Evolutionary conservation across 2,329 filamentous ascomycete genomes (phyloP).

Genomic region (Scortechinia acanthostroma): DNA sequence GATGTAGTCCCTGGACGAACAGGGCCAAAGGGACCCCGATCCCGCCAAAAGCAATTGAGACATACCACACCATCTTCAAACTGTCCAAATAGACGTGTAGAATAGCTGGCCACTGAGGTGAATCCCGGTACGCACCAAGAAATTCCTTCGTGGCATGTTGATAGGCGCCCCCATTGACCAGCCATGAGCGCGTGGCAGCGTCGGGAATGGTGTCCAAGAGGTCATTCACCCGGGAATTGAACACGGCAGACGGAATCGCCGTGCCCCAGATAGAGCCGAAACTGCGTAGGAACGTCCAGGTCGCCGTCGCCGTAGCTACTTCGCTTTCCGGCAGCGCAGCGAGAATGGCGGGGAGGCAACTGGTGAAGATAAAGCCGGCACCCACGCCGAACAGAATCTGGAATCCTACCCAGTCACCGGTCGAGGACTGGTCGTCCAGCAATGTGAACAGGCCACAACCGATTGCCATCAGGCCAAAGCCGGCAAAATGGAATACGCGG

Average conservation of each 20-base stretch:
- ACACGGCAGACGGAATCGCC: conserved; percentile 22
- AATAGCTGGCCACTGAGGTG: no score
- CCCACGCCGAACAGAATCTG: conserved; percentile 28
- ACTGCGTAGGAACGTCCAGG: conserved; percentile 25
- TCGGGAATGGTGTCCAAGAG: not conserved
- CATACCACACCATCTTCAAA: not conserved
- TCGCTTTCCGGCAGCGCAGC: conserved; percentile 20
- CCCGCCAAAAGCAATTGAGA: no score
- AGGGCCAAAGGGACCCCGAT: no score
- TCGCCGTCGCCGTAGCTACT: conserved; percentile 19
- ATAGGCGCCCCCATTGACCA: no score
- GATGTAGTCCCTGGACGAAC: no score
- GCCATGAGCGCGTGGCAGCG: not conserved
- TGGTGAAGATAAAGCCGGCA: conserved; percentile 25
- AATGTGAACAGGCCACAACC: not conserved
- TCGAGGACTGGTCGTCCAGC: not conserved
- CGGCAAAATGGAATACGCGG: not conserved
- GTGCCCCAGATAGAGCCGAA: conserved; percentile 35
- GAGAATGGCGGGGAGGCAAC: conserved; percentile 25
- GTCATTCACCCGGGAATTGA: not conserved
- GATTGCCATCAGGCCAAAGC: not conserved
- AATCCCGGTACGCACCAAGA: no score
- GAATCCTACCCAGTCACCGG: conserved; percentile 2
- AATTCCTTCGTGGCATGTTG: not conserved
- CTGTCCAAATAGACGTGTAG: not conserved